These are phyloP conservation scores for Telopea speciosissima DNA, from an alignment of 177 flowering plant genomes.

Conservation along the genomic window DNA sequence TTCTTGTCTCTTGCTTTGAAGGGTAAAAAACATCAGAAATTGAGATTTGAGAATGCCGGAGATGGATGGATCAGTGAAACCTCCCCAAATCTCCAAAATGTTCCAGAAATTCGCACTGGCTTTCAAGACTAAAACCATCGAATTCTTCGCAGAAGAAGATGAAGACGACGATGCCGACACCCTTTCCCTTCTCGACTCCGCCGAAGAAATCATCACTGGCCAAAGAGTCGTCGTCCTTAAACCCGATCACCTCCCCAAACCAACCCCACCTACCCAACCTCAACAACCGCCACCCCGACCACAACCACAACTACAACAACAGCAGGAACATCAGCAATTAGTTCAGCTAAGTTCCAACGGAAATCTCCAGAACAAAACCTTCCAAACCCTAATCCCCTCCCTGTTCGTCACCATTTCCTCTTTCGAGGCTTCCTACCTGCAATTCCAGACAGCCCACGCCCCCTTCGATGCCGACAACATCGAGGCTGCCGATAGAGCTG, in stretches of 20 bases:
- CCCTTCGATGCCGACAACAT: constrained; percentile 59
- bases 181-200: constrained; percentile 61
- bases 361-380: constrained; percentile 18
- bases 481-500: constrained; percentile 51
- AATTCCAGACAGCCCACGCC: constrained; percentile 80
- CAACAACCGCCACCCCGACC: neutral
- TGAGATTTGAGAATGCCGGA: constrained; percentile 27
- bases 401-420: constrained; percentile 69
- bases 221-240: constrained; percentile 84
- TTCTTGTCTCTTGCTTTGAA: too few species aligned
- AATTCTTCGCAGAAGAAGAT: constrained; percentile 76
- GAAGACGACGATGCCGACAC: constrained; percentile 34
- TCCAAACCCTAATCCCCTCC: constrained; percentile 47
- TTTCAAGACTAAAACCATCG: constrained; percentile 81
- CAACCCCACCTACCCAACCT: constrained; percentile 1
- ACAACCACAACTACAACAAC: neutral
- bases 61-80: constrained; percentile 47
- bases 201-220: constrained; percentile 70
- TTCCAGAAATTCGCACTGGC: constrained; percentile 86
- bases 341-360: neutral
- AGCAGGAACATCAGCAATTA: neutral
- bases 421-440: constrained; percentile 83
- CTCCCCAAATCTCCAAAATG: constrained; percentile 84
- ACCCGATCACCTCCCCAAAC: constrained; percentile 34
- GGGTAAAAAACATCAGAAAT: neutral